Evolutionary conservation across 2,329 filamentous ascomycete species (phyloP), one percentile per base, ranked within the genome.

Genomic region (Malbranchea zuffiana): DNA sequence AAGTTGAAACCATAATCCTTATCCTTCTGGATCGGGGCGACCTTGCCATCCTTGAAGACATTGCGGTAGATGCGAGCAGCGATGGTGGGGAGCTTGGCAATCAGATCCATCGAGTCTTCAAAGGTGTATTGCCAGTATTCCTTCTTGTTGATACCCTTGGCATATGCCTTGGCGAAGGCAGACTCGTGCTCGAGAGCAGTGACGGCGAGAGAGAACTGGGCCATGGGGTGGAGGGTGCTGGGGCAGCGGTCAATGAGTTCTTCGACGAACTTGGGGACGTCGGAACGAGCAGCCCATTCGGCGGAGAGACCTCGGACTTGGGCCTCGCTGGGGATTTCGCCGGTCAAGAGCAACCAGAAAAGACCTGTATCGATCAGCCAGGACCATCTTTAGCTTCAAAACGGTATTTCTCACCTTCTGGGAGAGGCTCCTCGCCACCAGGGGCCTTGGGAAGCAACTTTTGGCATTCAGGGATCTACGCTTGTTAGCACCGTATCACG

Each of bases 181-280:
- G 90, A 96, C 65, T 92, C 88, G 69, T 94, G 87, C 79, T 98
- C 90, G 59, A 98, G 87, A 59, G 90, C 90, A 53, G 82, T 94
- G 56, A 98, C 86, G 57, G 90, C 90, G 57, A 98, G 73, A 43
- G 90, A 96, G 76, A 98, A 92, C 72, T 98, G 90, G 47, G 90
- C 88, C 90, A 98, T 98, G 65, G 90, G 90, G 78, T 98, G 90
- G 53, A 98, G 84, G 67, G 93, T 86, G 71, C 75, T 90, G 55
- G 90, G 90, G 82, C 88, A 96, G 74, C 90, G 86, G 79, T 98
- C 90, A 69, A 98, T 94, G 63, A 98, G 82, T 74, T 98, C 90
- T 74, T 94, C 87, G 59, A 98, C 77, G 69, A 93, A 96, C 72
- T 93, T 93, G 70, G 90, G 90, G 52, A 98, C 71, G 58, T 92